phyloP scores from a whole-genome alignment of 805 yeast genomes.

The Metschnikowia shivogae region DNA sequence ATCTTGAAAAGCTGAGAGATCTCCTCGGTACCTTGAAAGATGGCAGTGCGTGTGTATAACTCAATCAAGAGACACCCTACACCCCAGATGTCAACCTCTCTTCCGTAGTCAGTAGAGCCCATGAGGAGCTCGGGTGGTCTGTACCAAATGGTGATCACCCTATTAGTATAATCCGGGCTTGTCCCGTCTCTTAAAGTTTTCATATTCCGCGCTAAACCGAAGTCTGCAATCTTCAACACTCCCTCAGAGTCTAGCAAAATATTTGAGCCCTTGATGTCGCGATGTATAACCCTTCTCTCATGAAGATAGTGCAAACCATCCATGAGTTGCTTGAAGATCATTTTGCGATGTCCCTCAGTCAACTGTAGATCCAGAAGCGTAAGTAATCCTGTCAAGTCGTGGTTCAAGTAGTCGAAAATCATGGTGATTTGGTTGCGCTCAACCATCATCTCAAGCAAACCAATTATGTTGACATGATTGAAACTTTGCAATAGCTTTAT shows the following conservation, averaged over 20 bases:
- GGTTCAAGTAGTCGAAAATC: constrained; percentile 92
- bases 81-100: constrained; percentile 96
- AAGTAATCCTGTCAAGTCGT: constrained; percentile 85
- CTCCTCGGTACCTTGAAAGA: constrained; percentile 88
- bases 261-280: constrained; percentile 82
- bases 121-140: constrained; percentile 91
- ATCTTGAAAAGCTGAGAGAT: constrained; percentile 76
- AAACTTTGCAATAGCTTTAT: constrained; percentile 79
- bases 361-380: constrained; percentile 68
- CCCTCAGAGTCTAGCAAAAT: constrained; percentile 63
- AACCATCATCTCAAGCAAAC: constrained; percentile 85
- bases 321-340: constrained; percentile 59
- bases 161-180: constrained; percentile 80
- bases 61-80: constrained; percentile 89
- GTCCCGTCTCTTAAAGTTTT: constrained; percentile 48
- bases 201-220: constrained; percentile 78
- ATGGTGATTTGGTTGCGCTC: constrained; percentile 71
- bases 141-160: constrained; percentile 96
- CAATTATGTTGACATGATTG: constrained; percentile 77
- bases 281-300: constrained; percentile 61
- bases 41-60: constrained; percentile 66
- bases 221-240: constrained; percentile 68
- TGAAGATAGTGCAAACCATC: constrained; percentile 71
- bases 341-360: constrained; percentile 61
- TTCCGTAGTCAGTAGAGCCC: constrained; percentile 86